These are phyloP conservation scores for Lyophyllum semitale DNA, from an alignment of 768 basidiomycete species.

Conservation along the genomic window DNA sequence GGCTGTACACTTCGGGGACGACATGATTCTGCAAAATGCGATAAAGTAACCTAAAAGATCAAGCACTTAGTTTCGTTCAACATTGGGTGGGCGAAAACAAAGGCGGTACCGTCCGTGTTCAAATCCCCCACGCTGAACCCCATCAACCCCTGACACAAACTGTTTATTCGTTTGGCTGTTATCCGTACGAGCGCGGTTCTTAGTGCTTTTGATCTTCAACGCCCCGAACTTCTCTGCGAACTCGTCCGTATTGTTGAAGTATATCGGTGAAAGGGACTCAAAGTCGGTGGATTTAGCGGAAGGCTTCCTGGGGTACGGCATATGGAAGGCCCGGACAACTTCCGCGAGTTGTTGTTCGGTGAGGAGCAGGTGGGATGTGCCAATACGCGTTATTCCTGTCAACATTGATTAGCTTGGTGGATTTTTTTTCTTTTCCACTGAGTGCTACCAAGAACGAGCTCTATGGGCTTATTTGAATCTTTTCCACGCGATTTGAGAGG, in stretches of 20 bases:
- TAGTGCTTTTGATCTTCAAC: conserved; percentile 38
- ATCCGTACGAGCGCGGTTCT: conserved; percentile 34
- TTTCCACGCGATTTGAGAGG: conserved; percentile 27
- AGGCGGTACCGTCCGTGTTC: conserved; percentile 47
- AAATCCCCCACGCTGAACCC: conserved; percentile 39
- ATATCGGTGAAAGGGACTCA: conserved; percentile 50
- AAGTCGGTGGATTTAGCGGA: conserved; percentile 29
- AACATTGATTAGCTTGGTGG: not conserved
- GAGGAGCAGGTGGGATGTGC: conserved; percentile 48
- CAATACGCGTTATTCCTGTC: conserved; percentile 43
- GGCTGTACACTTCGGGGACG: conserved; percentile 27
- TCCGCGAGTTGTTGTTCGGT: conserved; percentile 29
- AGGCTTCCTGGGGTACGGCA: conserved; percentile 9
- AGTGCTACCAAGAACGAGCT: conserved; percentile 44
- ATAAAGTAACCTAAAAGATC: conserved; percentile 29
- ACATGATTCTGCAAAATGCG: conserved; percentile 27
- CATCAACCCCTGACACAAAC: conserved; percentile 24
- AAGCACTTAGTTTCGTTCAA: not conserved
- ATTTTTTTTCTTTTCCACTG: not conserved
- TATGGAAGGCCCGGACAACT: conserved; percentile 18
- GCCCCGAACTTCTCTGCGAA: conserved; percentile 38
- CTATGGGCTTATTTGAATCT: conserved; percentile 36
- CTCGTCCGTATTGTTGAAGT: conserved; percentile 32
- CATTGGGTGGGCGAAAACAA: not conserved
- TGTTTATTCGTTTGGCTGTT: conserved; percentile 45